Evolutionary conservation across 768 basidiomycete species (phyloP).

Genomic region (Boletus barrowsii): DNA sequence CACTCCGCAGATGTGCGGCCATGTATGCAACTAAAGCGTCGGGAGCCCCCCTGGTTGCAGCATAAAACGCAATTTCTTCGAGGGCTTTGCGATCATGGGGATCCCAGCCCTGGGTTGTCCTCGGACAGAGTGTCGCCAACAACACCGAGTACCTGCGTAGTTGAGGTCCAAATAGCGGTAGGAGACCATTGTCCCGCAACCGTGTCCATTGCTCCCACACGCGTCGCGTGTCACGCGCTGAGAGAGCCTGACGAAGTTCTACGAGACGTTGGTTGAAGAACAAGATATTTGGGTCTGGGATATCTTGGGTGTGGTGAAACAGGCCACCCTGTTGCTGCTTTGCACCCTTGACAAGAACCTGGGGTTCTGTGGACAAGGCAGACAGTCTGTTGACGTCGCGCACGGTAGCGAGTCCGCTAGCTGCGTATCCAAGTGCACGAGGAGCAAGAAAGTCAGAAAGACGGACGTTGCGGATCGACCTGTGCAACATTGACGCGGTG

Average conservation of each 20-base stretch:
- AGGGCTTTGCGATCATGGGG: constrained; percentile 30
- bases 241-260: constrained; percentile 38
- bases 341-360: constrained; percentile 5
- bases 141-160: constrained; percentile 39
- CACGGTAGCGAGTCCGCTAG: constrained; percentile 12
- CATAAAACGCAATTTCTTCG: constrained; percentile 48
- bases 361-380: background rate
- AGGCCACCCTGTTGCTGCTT: constrained; percentile 2
- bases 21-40: constrained; percentile 52
- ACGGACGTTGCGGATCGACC: constrained; percentile 19
- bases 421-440: constrained; percentile 24
- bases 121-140: constrained; percentile 31
- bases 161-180: constrained; percentile 46
- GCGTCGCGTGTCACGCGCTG: constrained; percentile 31
- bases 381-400: constrained; percentile 3
- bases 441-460: constrained; percentile 47
- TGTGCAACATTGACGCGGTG: constrained; percentile 25
- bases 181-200: constrained; percentile 42
- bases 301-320: constrained; percentile 5
- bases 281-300: constrained; percentile 31
- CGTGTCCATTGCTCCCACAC: constrained; percentile 39
- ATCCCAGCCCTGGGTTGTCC: constrained; percentile 21
- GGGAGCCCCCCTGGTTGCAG: constrained; percentile 43
- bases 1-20: constrained; percentile 40
- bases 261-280: constrained; percentile 37